A percentile compares a stretch with the other conserved stretches of the same genome.
phyloP scores from a whole-genome alignment of 2,329 filamentous ascomycete genomes.

The Xylariaceae sp. region DNA sequence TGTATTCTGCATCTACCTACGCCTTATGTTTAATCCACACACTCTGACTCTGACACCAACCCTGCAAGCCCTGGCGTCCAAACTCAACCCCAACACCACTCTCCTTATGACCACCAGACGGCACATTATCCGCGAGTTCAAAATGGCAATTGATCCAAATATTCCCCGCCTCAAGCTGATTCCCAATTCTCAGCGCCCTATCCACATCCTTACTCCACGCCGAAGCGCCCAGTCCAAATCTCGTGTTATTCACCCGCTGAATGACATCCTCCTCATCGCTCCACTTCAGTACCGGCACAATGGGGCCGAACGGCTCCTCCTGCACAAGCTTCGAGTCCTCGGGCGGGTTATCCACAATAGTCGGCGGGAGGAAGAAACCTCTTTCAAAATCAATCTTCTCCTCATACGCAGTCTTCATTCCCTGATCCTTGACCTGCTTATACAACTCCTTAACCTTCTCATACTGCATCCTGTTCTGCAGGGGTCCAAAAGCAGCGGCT shows the following conservation, averaged over 20 bases:
- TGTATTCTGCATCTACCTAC: no score
- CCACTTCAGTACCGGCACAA: conserved; percentile 40
- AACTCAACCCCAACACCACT: conserved; percentile 48
- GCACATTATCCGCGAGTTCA: conserved; percentile 33
- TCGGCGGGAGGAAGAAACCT: conserved; percentile 17
- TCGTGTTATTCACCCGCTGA: conserved; percentile 42
- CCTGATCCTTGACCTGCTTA: conserved; percentile 39
- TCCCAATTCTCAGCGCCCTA: conserved; percentile 42
- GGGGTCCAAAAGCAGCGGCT: conserved; percentile 10
- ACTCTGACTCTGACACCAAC: conserved; percentile 26
- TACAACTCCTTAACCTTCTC: conserved; percentile 22
- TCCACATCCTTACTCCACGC: conserved; percentile 47
- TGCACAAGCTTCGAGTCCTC: conserved; percentile 18
- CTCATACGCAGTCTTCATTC: conserved; percentile 32
- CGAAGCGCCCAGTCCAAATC: conserved; percentile 47
- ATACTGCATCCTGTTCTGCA: conserved; percentile 22
- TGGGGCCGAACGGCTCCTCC: conserved; percentile 30
- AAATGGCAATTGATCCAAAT: conserved; percentile 49
- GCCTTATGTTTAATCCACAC: background rate
- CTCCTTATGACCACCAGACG: conserved; percentile 49
- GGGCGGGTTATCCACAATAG: conserved; percentile 20
- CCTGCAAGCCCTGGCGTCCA: conserved; percentile 35
- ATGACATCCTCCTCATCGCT: conserved; percentile 41
- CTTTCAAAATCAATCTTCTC: background rate
- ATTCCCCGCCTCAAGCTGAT: conserved; percentile 46